phyloP scores from a whole-genome alignment of 306 rosid species.

The Crotalaria pallida region DNA sequence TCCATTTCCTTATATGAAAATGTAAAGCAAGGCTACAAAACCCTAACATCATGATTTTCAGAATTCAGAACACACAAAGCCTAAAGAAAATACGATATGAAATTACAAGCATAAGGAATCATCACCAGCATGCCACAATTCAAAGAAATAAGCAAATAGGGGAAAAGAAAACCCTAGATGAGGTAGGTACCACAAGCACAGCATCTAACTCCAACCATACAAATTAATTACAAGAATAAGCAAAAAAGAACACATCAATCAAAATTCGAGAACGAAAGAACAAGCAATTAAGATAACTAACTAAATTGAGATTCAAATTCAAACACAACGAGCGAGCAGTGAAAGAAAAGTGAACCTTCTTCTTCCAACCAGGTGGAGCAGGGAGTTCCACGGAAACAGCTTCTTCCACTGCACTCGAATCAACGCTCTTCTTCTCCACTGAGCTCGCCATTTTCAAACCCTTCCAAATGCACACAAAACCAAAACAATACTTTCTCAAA shows the following conservation, averaged over 20 bases:
- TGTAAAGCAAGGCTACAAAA: conserved; percentile 1
- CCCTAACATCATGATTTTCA: conserved; percentile 17
- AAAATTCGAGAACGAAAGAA: neutral
- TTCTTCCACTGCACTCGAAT: conserved; percentile 44
- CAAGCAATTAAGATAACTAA: neutral
- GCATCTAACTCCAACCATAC: conserved; percentile 25
- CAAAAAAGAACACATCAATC: conserved; percentile 18
- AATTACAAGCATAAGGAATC: conserved; percentile 13
- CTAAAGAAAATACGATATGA: conserved; percentile 22
- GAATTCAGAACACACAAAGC: conserved; percentile 15
- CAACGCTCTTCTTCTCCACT: conserved; percentile 51
- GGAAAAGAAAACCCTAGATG: conserved; percentile 35
- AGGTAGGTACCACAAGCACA: neutral
- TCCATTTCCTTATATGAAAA: neutral
- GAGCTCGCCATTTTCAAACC: conserved; percentile 80
- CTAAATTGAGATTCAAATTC: neutral
- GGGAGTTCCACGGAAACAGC: conserved; percentile 80
- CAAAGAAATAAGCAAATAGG: conserved; percentile 10
- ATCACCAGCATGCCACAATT: conserved; percentile 21
- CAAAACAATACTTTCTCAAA: too few relatives aligned
- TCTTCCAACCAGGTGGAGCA: conserved; percentile 95
- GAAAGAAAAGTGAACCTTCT: conserved; percentile 53
- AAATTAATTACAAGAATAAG: conserved; percentile 19
- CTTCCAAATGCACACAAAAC: conserved; percentile 32
- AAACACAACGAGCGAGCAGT: neutral